These are phyloP conservation scores for Paracorniculantispora psalliotae DNA, from an alignment of 2,329 filamentous ascomycete genomes.

Conservation along the genomic window DNA sequence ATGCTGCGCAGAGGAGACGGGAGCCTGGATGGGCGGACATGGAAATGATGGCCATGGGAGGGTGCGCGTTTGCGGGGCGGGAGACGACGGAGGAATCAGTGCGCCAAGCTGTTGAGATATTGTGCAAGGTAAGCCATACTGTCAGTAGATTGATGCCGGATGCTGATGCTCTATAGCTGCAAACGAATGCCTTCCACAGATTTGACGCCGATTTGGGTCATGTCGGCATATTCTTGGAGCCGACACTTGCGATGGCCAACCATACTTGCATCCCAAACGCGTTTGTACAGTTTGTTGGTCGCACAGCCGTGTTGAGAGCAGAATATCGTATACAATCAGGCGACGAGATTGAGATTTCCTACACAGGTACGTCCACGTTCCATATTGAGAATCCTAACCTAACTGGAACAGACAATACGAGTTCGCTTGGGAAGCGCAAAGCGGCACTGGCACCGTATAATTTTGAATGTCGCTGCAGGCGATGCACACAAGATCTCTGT, in stretches of 20 bases:
- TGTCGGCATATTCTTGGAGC: conserved; percentile 52
- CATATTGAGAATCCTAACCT: background rate
- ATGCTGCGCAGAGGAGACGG: conserved; percentile 36
- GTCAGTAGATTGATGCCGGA: no score
- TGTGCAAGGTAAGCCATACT: conserved; percentile 54
- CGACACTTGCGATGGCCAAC: conserved; percentile 54
- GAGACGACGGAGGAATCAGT: conserved; percentile 32
- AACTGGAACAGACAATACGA: conserved; percentile 39
- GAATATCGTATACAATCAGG: conserved; percentile 43
- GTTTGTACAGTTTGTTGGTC: conserved; percentile 49
- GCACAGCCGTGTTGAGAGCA: conserved; percentile 47
- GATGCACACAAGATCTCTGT: conserved; percentile 47
- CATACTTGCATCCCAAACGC: conserved; percentile 60
- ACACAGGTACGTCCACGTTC: conserved; percentile 47
- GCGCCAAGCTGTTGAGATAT: conserved; percentile 37
- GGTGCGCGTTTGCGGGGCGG: conserved; percentile 37
- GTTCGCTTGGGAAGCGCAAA: conserved; percentile 38
- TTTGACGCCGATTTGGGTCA: conserved; percentile 48
- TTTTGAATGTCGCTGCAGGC: conserved; percentile 47
- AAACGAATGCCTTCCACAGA: conserved; percentile 58
- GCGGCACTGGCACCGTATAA: conserved; percentile 43
- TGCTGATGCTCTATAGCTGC: conserved; percentile 36
- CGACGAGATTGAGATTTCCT: conserved; percentile 57
- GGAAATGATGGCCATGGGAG: conserved; percentile 41
- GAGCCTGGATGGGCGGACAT: conserved; percentile 41